A percentile compares a stretch with the other conserved stretches of the same genome.
phyloP scores from a whole-genome alignment of 2,329 filamentous ascomycete species.

The Aspergillus sp. region DNA sequence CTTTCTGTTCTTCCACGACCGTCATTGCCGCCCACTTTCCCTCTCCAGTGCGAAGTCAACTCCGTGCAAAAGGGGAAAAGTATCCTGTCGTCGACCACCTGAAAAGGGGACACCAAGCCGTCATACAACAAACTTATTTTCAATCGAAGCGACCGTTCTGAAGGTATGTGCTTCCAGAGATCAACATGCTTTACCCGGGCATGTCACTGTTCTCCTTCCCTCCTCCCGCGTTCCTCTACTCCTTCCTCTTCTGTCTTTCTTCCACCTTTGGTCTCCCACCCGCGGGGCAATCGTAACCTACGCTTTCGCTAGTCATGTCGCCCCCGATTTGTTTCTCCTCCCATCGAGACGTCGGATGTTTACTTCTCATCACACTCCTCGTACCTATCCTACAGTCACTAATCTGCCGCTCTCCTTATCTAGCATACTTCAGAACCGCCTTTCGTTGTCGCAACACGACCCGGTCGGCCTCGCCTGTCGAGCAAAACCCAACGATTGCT shows the following conservation, averaged over 20 bases:
- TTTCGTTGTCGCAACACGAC: constrained; percentile 25
- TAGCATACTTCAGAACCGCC: constrained; percentile 18
- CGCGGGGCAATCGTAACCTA: constrained; percentile 25
- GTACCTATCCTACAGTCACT: constrained; percentile 14
- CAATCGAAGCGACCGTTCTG: constrained; percentile 14
- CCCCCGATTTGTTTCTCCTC: constrained; percentile 9
- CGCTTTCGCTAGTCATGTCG: constrained; percentile 12
- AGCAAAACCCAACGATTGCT: constrained; percentile 27
- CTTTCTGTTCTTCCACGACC: constrained; percentile 6
- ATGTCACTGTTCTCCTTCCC: not conserved
- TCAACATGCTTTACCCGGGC: not conserved
- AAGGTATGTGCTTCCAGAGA: constrained; percentile 10
- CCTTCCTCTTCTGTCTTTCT: constrained; percentile 16
- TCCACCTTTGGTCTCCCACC: constrained; percentile 9
- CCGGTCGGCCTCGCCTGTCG: constrained; percentile 29
- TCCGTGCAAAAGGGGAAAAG: constrained; percentile 18
- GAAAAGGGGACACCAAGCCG: constrained; percentile 9
- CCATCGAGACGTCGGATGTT: not conserved
- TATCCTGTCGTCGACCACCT: constrained; percentile 1
- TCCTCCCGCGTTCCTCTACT: constrained; percentile 12
- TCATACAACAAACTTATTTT: constrained; percentile 16
- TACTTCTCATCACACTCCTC: not conserved
- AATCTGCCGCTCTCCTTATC: constrained; percentile 19
- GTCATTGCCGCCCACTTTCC: constrained; percentile 14
- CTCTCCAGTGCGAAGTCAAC: constrained; percentile 12